Percentiles rank a stretch among this genome's conserved stretches.
phyloP scores from a whole-genome alignment of 805 yeast genomes.

The Brettanomyces bruxellensis region DNA sequence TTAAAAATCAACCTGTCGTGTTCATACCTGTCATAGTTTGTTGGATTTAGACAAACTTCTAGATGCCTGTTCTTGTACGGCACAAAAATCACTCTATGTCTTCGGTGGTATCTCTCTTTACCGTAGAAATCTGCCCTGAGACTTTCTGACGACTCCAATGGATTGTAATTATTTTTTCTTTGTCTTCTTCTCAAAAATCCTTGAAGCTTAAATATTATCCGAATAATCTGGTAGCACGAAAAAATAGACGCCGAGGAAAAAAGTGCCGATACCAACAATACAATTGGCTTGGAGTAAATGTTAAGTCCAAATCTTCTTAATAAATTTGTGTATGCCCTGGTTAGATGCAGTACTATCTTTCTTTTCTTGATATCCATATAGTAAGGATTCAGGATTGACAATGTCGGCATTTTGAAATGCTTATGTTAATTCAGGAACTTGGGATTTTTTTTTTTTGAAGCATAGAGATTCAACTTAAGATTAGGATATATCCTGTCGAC shows the following conservation, averaged over 20 bases:
- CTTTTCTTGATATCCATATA: background rate
- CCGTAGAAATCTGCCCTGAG: too few relatives aligned
- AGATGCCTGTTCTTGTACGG: conserved; percentile 33
- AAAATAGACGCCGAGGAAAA: conserved; percentile 16
- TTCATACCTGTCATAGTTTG: conserved; percentile 42
- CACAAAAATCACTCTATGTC: conserved; percentile 34
- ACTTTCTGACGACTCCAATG: too few relatives aligned
- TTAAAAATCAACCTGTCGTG: conserved; percentile 48
- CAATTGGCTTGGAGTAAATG: conserved; percentile 24
- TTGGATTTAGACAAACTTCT: conserved; percentile 37
- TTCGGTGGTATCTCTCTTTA: background rate
- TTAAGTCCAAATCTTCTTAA: conserved; percentile 17
- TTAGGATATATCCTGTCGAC: too few relatives aligned
- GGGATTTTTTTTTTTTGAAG: too few relatives aligned
- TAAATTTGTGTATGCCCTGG: conserved; percentile 9
- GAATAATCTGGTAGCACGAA: conserved; percentile 16
- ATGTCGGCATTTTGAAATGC: background rate
- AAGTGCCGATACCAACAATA: conserved; percentile 23
- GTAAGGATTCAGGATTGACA: background rate
- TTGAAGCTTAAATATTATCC: background rate
- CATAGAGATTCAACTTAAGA: too few relatives aligned
- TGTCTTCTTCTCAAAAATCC: conserved; percentile 1
- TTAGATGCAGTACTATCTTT: conserved; percentile 1
- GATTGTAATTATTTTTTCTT: background rate
- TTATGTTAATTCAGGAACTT: too few relatives aligned